Conservation (phyloP, 768 basidiomycete genomes). For the Pleurotus tuber-regium region DNA sequence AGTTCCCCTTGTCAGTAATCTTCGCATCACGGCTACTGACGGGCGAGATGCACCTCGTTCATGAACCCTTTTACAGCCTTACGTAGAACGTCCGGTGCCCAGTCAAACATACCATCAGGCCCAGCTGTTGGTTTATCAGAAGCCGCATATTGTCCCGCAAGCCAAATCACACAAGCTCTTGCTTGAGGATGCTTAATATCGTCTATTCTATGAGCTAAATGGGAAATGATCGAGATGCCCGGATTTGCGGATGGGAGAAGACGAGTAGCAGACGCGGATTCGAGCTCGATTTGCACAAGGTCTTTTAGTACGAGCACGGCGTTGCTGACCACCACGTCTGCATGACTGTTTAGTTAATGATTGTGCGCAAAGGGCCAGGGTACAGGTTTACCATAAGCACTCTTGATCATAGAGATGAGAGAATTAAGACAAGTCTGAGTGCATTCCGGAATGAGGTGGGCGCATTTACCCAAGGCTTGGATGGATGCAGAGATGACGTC, state of each 20-base stretch:
- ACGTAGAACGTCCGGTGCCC: conserved; percentile 91
- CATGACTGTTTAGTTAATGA: not conserved
- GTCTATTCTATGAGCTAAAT: conserved; percentile 75
- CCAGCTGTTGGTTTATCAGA: conserved; percentile 29
- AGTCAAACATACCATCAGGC: conserved; percentile 61
- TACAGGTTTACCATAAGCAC: conserved; percentile 55
- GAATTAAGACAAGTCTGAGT: conserved; percentile 70
- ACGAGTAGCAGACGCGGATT: conserved; percentile 25
- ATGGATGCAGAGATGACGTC: conserved; percentile 70
- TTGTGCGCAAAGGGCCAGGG: not conserved
- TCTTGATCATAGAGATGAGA: conserved; percentile 79
- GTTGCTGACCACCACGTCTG: conserved; percentile 75
- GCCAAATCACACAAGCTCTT: conserved; percentile 87
- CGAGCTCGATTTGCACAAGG: conserved; percentile 70
- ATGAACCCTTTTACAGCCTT: conserved; percentile 71
- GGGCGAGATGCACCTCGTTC: conserved; percentile 59
- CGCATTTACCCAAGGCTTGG: conserved; percentile 75
- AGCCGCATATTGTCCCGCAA: conserved; percentile 85
- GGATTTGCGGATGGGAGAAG: conserved; percentile 38
- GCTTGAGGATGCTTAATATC: conserved; percentile 79
- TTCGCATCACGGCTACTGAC: not conserved
- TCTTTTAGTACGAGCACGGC: conserved; percentile 85
- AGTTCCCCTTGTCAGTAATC: too few species aligned
- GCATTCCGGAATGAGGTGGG: conserved; percentile 64
- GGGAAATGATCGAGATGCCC: conserved; percentile 62